phyloP scores from a whole-genome alignment of 257 asterid species.

The Eustoma russellianum region DNA sequence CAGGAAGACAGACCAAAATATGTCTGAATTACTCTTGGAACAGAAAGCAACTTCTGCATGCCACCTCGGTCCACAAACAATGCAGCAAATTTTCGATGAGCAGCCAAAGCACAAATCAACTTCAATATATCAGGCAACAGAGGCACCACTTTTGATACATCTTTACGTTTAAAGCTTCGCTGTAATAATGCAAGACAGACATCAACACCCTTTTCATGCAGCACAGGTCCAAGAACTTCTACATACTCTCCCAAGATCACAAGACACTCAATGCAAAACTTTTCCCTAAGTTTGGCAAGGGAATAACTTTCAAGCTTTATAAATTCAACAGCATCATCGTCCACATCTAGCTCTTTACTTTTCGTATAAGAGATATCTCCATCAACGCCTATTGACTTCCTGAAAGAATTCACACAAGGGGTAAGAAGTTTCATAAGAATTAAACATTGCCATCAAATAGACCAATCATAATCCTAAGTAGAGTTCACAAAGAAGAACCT shows the following conservation, averaged over 20 bases:
- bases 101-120: slow-evolving; percentile 83
- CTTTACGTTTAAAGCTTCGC: slow-evolving; percentile 57
- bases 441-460: neutral
- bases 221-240: slow-evolving; percentile 98
- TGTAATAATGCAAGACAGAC: slow-evolving; percentile 82
- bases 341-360: slow-evolving; percentile 36
- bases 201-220: slow-evolving; percentile 96
- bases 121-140: slow-evolving; percentile 81
- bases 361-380: slow-evolving; percentile 44
- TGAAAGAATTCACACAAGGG: slow-evolving; percentile 22
- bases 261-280: slow-evolving; percentile 90
- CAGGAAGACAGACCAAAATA: slow-evolving; percentile 84
- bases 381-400: slow-evolving; percentile 37
- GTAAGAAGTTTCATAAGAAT: neutral
- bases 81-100: slow-evolving; percentile 93
- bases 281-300: slow-evolving; percentile 86
- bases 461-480: slow-evolving; percentile 6
- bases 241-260: slow-evolving; percentile 86
- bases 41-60: slow-evolving; percentile 72
- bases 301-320: slow-evolving; percentile 49
- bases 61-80: slow-evolving; percentile 93
- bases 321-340: slow-evolving; percentile 57
- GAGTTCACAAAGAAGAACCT: slow-evolving; percentile 38
- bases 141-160: slow-evolving; percentile 31
- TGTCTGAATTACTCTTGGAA: slow-evolving; percentile 61